A percentile compares a stretch with the other conserved stretches of the same genome.
Conservation (phyloP, 176 grass and related monocot species). For the Triticum turgidum region DNA sequence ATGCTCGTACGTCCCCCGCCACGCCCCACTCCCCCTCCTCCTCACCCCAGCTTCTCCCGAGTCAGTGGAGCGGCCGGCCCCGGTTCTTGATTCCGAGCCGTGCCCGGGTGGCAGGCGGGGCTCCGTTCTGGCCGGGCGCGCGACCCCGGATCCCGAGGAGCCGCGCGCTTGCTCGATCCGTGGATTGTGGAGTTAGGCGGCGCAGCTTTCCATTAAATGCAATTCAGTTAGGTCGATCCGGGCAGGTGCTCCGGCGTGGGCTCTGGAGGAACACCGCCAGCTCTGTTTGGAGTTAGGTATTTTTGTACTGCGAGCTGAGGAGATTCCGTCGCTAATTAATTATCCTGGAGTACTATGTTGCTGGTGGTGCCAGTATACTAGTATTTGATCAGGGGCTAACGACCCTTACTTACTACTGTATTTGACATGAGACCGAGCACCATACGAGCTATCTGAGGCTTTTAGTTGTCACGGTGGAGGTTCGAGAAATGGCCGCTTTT, state of each 20-base stretch:
- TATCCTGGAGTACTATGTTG: background rate
- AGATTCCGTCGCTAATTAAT: background rate
- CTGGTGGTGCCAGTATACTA: background rate
- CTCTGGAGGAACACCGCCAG: background rate
- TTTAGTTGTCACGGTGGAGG: background rate
- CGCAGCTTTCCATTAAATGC: background rate
- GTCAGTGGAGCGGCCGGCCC: background rate
- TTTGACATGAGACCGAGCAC: background rate
- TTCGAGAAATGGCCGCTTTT: background rate
- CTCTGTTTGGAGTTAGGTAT: background rate
- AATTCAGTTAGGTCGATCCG: background rate
- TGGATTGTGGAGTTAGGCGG: background rate
- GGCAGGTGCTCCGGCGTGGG: background rate
- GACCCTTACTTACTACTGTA: background rate
- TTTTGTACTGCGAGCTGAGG: background rate
- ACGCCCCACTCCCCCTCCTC: background rate
- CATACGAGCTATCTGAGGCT: background rate
- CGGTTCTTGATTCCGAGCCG: background rate
- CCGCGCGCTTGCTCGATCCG: background rate
- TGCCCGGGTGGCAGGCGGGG: background rate
- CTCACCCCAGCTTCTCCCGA: background rate
- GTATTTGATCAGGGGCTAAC: background rate
- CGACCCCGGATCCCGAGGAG: background rate
- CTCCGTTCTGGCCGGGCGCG: background rate
- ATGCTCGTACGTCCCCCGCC: slow-evolving; percentile 48